Percentiles rank a stretch among this genome's conserved stretches.
These are phyloP conservation scores for Trichosporon faecale DNA, from an alignment of 1,284 basidiomycete species.

Conservation along the genomic window DNA sequence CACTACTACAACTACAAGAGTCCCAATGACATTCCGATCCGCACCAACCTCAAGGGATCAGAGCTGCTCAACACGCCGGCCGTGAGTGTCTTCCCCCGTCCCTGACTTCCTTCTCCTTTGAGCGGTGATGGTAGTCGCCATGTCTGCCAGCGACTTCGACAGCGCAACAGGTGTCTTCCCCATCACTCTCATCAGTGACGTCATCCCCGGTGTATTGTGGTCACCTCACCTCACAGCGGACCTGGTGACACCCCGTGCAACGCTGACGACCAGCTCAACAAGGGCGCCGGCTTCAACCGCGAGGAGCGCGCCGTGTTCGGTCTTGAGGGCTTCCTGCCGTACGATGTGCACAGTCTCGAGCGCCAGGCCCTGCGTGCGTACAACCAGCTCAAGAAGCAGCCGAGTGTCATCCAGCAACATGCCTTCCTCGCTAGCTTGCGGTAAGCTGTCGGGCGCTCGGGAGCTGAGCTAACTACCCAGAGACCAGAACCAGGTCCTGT, in stretches of 20 bases:
- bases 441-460: background rate
- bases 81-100: constrained; percentile 24
- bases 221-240: background rate
- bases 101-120: background rate
- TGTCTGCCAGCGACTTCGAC: background rate
- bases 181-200: background rate
- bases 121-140: too few relatives aligned
- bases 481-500: constrained; percentile 65
- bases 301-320: constrained; percentile 68
- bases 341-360: constrained; percentile 68
- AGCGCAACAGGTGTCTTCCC: background rate
- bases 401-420: constrained; percentile 29
- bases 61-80: constrained; percentile 45
- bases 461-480: constrained; percentile 35
- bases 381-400: constrained; percentile 57
- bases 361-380: constrained; percentile 68
- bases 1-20: constrained; percentile 21
- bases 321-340: constrained; percentile 72
- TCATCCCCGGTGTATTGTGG: background rate
- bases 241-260: background rate
- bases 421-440: constrained; percentile 15
- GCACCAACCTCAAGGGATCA: constrained; percentile 31
- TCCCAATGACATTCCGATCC: constrained; percentile 41
- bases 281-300: constrained; percentile 67
- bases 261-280: constrained; percentile 38